Base-by-base conservation (phyloP, 2,329 filamentous ascomycete genomes). In the Diaporthe australafricana region DNA sequence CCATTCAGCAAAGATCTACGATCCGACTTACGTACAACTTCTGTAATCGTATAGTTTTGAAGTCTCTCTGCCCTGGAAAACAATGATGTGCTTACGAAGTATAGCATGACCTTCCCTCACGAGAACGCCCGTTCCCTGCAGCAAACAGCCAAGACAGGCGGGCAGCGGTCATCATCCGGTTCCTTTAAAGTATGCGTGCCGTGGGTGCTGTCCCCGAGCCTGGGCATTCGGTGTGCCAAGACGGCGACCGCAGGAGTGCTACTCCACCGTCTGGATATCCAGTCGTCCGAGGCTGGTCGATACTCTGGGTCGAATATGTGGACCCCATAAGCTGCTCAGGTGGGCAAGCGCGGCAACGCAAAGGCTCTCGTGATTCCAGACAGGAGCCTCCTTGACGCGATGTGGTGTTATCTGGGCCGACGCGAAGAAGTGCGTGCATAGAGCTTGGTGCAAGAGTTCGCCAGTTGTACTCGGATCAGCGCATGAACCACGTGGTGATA, bases 171-270 rank as follows among this genome's bases (percentile, higher is more conserved):
- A 65, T 50, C 60, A 65, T 50, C 60, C 60, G 60, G 45, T 38
- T 50, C 35, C 12, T 25, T 20, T 38, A 17, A 50, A 42, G 42
- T 32, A 7, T 27, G 20, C 16, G 8, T 45, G 38, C 60, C 42
- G 60, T 16, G 42, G n/a, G 9, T 25, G 30, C 45, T 50, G 30
- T 50, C 5, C 45, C 5, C 60, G 40, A 30, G 35, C 27, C 53
- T 57, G 53, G 35, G 53, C 66, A 42, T 25, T 35, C 45, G 53
- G 40, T 8, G 20, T 35, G 67, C 45, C 53, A 69, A 69, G 67
- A 56, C 67, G 67, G 67, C 67, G 67, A 42, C 67, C 67, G 67
- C 67, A 60, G 42, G 8, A 50, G 67, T 14, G 22, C 20, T 50
- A 47, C 67, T 52, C 47, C 50, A 69, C 67, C 67, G 55, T 32